A percentile compares a stretch with the other conserved stretches of the same genome.
Conservation (phyloP, 176 grass and related monocot genomes). For the Oryza brachyantha region DNA sequence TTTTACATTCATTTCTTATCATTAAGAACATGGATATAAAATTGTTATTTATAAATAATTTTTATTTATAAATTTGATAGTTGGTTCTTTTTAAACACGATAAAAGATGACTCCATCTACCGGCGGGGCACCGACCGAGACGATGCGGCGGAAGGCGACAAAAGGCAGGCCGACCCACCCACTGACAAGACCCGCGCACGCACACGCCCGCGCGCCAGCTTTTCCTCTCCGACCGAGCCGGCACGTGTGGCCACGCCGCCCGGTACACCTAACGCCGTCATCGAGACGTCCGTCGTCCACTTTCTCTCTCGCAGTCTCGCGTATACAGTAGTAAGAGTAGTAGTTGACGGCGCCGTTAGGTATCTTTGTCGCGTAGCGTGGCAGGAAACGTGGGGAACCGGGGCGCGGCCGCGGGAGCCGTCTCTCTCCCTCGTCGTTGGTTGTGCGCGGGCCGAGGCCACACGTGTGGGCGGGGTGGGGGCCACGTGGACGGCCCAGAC, state of each 20-base stretch:
- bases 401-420: too few species aligned
- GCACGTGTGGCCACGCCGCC: neutral
- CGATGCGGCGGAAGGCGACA: neutral
- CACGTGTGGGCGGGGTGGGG: conserved; percentile 13
- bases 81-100: too few species aligned
- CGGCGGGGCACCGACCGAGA: neutral
- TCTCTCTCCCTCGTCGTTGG: too few species aligned
- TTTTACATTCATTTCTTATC: too few species aligned
- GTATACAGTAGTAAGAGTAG: too few species aligned
- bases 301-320: too few species aligned
- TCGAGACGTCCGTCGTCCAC: too few species aligned
- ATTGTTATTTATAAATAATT: too few species aligned
- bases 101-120: too few species aligned
- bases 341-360: neutral
- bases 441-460: neutral
- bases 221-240: neutral
- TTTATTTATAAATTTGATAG: too few species aligned
- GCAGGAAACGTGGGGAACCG: too few species aligned
- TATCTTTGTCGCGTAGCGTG: conserved; percentile 28
- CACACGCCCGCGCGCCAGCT: neutral
- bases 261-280: neutral
- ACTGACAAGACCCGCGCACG: neutral
- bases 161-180: neutral
- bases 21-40: too few species aligned
- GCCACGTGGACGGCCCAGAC: conserved; percentile 17